phyloP scores from a whole-genome alignment of 2,329 filamentous ascomycete species.

The Ascosphaera apis region DNA sequence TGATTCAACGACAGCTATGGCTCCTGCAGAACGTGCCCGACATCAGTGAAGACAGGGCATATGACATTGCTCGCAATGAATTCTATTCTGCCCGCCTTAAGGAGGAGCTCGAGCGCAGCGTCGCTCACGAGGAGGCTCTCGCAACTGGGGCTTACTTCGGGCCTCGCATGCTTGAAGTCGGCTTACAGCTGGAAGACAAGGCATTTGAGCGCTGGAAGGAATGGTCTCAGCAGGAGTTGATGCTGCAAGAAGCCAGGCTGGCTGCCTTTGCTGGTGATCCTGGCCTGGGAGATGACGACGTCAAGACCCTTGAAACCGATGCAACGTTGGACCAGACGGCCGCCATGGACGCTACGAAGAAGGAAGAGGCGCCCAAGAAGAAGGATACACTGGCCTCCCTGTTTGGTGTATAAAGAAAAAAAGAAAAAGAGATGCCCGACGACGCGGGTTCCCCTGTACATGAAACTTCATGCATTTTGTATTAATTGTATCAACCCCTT shows the following conservation, averaged over 20 bases:
- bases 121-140: slow-evolving; percentile 71
- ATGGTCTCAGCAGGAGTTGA: slow-evolving; percentile 41
- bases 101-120: slow-evolving; percentile 58
- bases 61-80: slow-evolving; percentile 69
- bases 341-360: neutral
- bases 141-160: slow-evolving; percentile 78
- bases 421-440: neutral
- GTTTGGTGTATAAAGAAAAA: neutral
- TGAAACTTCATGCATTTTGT: too few species aligned
- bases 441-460: too few species aligned
- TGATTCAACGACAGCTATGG: slow-evolving; percentile 77
- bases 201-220: slow-evolving; percentile 65
- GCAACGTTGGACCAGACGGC: neutral
- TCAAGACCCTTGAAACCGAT: neutral
- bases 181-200: slow-evolving; percentile 60
- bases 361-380: neutral
- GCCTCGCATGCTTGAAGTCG: slow-evolving; percentile 47
- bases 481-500: too few species aligned
- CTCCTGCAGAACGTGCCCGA: slow-evolving; percentile 43
- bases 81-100: slow-evolving; percentile 69
- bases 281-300: neutral
- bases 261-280: slow-evolving; percentile 18
- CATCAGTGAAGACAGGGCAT: slow-evolving; percentile 44
- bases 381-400: neutral
- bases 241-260: slow-evolving; percentile 23